These are phyloP conservation scores for Solanum piurae DNA, from an alignment of 257 asterid species.

Conservation along the genomic window DNA sequence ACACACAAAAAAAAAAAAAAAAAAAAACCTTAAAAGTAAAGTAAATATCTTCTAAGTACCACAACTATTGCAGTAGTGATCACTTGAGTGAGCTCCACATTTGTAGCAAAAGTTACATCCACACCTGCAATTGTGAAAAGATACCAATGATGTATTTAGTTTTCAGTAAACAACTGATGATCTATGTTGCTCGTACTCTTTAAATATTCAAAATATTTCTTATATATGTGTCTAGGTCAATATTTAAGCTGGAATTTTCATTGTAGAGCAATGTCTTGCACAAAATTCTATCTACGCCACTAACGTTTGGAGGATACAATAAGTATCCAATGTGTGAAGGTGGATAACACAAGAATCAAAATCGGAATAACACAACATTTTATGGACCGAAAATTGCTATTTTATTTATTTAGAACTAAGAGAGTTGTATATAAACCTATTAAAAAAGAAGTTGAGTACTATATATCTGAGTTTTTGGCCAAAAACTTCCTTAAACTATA, in stretches of 20 bases:
- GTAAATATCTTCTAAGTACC: neutral
- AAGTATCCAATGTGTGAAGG: neutral
- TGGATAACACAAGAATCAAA: neutral
- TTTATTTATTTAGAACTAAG: neutral
- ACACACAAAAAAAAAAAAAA: neutral
- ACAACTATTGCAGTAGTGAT: conserved; percentile 1
- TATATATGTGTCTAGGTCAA: neutral
- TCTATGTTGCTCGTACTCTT: neutral
- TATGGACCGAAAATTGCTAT: neutral
- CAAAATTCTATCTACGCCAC: neutral
- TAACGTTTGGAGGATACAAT: no score
- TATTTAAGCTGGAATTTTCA: neutral
- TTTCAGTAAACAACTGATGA: neutral
- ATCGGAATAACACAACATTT: neutral
- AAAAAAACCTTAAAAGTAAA: neutral
- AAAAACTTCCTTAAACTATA: no score
- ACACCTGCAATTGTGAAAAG: neutral
- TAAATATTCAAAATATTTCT: neutral
- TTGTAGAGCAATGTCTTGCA: neutral
- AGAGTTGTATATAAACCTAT: neutral
- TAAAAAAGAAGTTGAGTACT: neutral
- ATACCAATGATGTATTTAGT: neutral
- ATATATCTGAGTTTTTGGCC: no score
- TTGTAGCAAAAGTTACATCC: neutral
- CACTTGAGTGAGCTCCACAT: conserved; percentile 1